These are phyloP conservation scores for Paramecium pentaurelia DNA, from an alignment of 73 alveolate species.

Conservation along the genomic window DNA sequence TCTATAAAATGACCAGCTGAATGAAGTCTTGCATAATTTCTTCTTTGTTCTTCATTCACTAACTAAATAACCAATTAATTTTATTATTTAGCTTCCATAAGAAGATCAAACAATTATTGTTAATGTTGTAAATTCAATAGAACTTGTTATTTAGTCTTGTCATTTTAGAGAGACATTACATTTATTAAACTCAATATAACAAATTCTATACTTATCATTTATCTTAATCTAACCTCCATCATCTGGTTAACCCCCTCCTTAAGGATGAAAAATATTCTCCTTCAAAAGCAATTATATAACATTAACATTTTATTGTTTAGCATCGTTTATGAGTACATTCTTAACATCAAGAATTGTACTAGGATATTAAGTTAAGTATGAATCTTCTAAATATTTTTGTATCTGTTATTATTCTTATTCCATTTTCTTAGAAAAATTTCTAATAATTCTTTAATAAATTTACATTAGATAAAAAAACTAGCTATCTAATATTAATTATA, in stretches of 20 bases:
- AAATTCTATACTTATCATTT: conserved; percentile 50
- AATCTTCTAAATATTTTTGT: conserved; percentile 5
- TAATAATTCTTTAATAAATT: neutral
- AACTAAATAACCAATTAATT: conserved; percentile 56
- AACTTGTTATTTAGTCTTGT: conserved; percentile 43
- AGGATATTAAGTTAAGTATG: neutral
- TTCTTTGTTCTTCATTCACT: conserved; percentile 78
- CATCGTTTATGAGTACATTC: neutral
- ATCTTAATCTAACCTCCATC: conserved; percentile 79
- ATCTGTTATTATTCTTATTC: neutral
- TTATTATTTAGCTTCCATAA: conserved; percentile 40
- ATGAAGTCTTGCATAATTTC: conserved; percentile 74
- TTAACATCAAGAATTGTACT: neutral
- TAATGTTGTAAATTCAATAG: conserved; percentile 66
- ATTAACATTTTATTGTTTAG: neutral
- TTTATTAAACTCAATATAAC: neutral
- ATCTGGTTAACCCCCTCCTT: conserved; percentile 95
- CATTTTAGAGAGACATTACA: conserved; percentile 9
- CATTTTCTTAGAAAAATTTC: neutral
- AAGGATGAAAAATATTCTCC: conserved; percentile 88
- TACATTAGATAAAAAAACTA: neutral
- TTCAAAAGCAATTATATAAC: conserved; percentile 62
- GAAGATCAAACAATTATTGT: conserved; percentile 59
- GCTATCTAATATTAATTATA: neutral
- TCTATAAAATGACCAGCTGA: conserved; percentile 94